Base-by-base conservation (phyloP, 345 rosid species). In the Pseudoturritis turrita region DNA sequence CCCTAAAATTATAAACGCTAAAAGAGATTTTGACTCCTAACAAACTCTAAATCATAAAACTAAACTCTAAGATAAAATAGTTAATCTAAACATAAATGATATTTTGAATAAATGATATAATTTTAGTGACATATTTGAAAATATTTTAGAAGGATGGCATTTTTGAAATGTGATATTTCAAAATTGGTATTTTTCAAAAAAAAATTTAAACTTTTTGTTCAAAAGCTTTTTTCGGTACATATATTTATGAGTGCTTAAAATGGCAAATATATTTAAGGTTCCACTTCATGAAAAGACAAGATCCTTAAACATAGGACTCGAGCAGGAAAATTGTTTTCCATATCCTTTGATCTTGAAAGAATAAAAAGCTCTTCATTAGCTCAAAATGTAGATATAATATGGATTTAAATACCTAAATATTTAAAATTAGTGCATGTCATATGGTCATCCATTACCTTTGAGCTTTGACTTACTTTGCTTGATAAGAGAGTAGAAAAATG, bases 221-320 rank as follows among this genome's bases (percentile, higher is more conserved):
- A 14, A 26, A 8, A n/a, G 14, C 22, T 25, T 7, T 51, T 7
- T 10, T 35, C 37, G 17, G 15, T 13, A 17, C 14, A 26, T 54
- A 19, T 4, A 15, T 26, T 15, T 58, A 36, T 10, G 43, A 65
- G 19, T 57, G 46, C 60, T 31, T 45, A 11, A 49, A 54, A 33
- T 4, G 59, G 49, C 52, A 53, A 25, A 37, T 56, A 28, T 9
- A 46, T 7, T 28, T 23, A 58, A 45, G 41, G 70, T 49, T 44
- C 60, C 70, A 65, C 40, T 59, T 63, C 26, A 37, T 61, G 65
- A 54, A 36, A 69, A 76, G 79, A 76, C 79, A 69, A 21, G 74
- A 62, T 62, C 79, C 19, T 56, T 81, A 60, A 56, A 79, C 64
- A 44, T 62, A 63, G 70, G 57, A 33, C 49, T 66, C 73, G 55